Evolutionary conservation across 768 basidiomycete genomes (phyloP).

Genomic region (Auricularia heimuer): DNA sequence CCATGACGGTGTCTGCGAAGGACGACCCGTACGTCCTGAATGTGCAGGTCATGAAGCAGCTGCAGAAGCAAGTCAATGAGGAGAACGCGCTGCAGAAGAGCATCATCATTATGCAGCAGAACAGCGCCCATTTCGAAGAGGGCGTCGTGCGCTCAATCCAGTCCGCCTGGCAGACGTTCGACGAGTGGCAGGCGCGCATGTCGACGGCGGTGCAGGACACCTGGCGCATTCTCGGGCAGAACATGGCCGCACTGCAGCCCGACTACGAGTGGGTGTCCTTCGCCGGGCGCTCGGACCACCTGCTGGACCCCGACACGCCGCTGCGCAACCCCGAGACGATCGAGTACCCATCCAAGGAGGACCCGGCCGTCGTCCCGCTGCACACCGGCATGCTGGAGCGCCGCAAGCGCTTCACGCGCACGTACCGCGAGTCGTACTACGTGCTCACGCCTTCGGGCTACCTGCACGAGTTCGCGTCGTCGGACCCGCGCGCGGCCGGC

Average conservation of each 20-base stretch:
- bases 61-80: slow-evolving; percentile 88
- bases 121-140: slow-evolving; percentile 93
- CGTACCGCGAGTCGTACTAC: slow-evolving; percentile 79
- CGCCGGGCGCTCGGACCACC: slow-evolving; percentile 84
- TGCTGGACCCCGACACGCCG: slow-evolving; percentile 94
- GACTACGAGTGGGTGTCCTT: slow-evolving; percentile 96
- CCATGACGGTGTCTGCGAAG: slow-evolving; percentile 70
- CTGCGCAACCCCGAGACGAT: slow-evolving; percentile 69
- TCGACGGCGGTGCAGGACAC: slow-evolving; percentile 61
- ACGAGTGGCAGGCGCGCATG: slow-evolving; percentile 88
- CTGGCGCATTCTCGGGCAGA: slow-evolving; percentile 56
- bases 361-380: slow-evolving; percentile 73
- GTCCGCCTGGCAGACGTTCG: slow-evolving; percentile 94
- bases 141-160: slow-evolving; percentile 92
- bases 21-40: slow-evolving; percentile 78
- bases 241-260: slow-evolving; percentile 72
- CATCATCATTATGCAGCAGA: slow-evolving; percentile 96
- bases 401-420: slow-evolving; percentile 88
- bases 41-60: slow-evolving; percentile 62
- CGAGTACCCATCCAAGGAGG: slow-evolving; percentile 83
- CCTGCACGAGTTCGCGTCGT: slow-evolving; percentile 81
- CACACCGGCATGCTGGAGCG: slow-evolving; percentile 88
- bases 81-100: slow-evolving; percentile 97
- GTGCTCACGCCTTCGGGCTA: slow-evolving; percentile 94
- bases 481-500: slow-evolving; percentile 53